A percentile compares a stretch with the other conserved stretches of the same genome.
Evolutionary conservation across 2,329 filamentous ascomycete genomes (phyloP).

Genomic region (Phialophora verrucosa): DNA sequence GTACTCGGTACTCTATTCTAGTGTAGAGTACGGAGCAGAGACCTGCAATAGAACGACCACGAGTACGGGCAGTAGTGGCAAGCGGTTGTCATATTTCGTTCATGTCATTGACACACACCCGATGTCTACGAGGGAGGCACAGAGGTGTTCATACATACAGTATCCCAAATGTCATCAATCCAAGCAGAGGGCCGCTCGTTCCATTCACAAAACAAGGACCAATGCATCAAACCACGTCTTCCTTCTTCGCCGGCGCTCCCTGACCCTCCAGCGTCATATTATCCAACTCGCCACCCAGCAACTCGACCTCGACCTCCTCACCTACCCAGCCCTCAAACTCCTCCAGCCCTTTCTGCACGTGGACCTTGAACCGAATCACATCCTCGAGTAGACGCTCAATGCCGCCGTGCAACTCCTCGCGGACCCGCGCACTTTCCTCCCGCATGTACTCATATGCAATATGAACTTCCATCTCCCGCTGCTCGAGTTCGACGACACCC

Average conservation of each 20-base stretch:
- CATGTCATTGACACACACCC: not conserved
- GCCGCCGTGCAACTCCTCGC: slow-evolving; percentile 98
- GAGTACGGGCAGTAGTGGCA: too few relatives aligned
- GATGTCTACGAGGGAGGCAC: not conserved
- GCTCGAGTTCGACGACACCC: slow-evolving; percentile 56
- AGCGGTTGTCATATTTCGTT: too few relatives aligned
- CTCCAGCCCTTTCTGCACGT: slow-evolving; percentile 89
- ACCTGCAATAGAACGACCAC: too few relatives aligned
- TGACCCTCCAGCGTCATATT: slow-evolving; percentile 25
- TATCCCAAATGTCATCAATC: not conserved
- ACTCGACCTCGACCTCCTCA: slow-evolving; percentile 86
- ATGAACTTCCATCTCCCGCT: slow-evolving; percentile 62
- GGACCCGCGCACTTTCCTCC: slow-evolving; percentile 53
- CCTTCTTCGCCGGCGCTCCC: slow-evolving; percentile 2
- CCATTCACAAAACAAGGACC: not conserved
- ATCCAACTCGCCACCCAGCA: slow-evolving; percentile 66
- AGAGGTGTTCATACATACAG: not conserved
- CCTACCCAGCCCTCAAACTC: slow-evolving; percentile 93
- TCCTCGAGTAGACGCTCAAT: slow-evolving; percentile 96
- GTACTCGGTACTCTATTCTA: too few relatives aligned
- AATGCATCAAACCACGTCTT: slow-evolving; percentile 5
- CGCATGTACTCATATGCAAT: slow-evolving; percentile 40
- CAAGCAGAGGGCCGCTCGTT: not conserved
- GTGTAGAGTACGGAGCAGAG: too few relatives aligned
- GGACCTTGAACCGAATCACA: slow-evolving; percentile 97